Base-by-base conservation (phyloP, 208 protist genomes). In the Acanthamoeba rhysodes region DNA sequence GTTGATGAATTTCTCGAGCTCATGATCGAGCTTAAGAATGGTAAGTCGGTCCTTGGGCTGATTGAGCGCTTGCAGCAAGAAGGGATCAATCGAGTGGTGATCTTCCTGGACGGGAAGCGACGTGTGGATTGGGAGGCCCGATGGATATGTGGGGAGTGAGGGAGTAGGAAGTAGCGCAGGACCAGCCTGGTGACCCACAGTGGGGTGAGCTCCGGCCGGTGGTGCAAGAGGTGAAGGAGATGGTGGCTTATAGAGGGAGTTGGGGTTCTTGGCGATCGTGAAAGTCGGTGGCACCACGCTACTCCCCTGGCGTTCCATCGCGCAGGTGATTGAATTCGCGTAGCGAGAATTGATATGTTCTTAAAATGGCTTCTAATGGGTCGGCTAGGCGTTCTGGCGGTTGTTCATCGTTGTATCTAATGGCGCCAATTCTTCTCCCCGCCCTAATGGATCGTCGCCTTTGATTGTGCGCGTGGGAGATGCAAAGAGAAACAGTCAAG, bases 1-100 rank as follows among this genome's bases (percentile, higher is more conserved):
- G 29, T 95, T 95, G 37, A 95, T 41, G 45, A 95, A 95, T 12
- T 95, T 95, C 87, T 95, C 91, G 32, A 95, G 24, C 29, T 95
- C 91, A 34, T 85, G 55, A 14, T 95, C 91, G 22, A 95, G 57
- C 80, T 95, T 95, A 32, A 95, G 91, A 10, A 95, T 55, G 68
- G 70, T 95, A 32, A 95, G 91, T 16, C 91, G 64, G 34, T 95
- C 91, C 59, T 68, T 41, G 20, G 66, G 80, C 6, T 95, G 50
- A 5, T 27, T 85, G 29, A 95, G 64, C 8, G 91, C 91, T 48
- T 95, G 74, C 24, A 95, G 57, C 20, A 95, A 32, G 32, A 95
- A 95, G 14, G 50, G 91, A 95, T 95, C 91, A 16, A 95, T 76
- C 45, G 32, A 9, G 29, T 78, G 70, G 24, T 37, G 70, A 50